phyloP scores from a whole-genome alignment of 192 early-diverging fungal genomes.

The Haplosporangium gracile region DNA sequence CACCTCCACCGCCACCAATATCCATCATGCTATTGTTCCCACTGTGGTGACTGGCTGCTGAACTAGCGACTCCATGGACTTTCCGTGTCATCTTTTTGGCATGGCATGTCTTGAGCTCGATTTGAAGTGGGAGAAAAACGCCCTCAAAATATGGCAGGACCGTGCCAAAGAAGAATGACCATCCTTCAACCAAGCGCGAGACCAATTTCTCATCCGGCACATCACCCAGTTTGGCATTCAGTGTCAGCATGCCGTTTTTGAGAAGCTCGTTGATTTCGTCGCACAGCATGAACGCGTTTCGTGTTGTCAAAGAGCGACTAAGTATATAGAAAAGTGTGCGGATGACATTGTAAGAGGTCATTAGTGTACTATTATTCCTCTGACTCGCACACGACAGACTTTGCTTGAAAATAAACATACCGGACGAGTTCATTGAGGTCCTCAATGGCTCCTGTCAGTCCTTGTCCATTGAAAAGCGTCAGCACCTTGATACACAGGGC shows the following conservation, averaged over 20 bases:
- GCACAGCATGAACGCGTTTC: slow-evolving; percentile 54
- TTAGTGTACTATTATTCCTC: background rate
- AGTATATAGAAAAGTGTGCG: background rate
- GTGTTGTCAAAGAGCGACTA: slow-evolving; percentile 62
- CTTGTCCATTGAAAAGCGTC: slow-evolving; percentile 90
- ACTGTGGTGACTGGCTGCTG: slow-evolving; percentile 2
- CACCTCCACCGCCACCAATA: background rate
- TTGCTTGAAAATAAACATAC: slow-evolving; percentile 47
- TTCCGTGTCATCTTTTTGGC: slow-evolving; percentile 32
- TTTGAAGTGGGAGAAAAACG: slow-evolving; percentile 83
- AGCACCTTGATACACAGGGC: slow-evolving; percentile 78
- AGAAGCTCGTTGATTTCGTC: slow-evolving; percentile 72
- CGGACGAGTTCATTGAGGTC: slow-evolving; percentile 85
- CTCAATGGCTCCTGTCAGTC: slow-evolving; percentile 84
- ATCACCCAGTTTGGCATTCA: slow-evolving; percentile 75
- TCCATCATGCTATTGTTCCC: background rate
- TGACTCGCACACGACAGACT: background rate
- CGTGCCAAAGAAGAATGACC: slow-evolving; percentile 86
- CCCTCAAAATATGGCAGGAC: slow-evolving; percentile 90
- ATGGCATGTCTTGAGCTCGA: slow-evolving; percentile 37
- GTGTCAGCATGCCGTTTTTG: slow-evolving; percentile 72
- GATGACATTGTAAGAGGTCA: background rate
- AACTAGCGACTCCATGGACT: background rate
- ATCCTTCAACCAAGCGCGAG: slow-evolving; percentile 78
- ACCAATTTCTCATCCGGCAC: slow-evolving; percentile 76